phyloP scores from a whole-genome alignment of 106 monocot species.

The Dendrobium nobile region DNA sequence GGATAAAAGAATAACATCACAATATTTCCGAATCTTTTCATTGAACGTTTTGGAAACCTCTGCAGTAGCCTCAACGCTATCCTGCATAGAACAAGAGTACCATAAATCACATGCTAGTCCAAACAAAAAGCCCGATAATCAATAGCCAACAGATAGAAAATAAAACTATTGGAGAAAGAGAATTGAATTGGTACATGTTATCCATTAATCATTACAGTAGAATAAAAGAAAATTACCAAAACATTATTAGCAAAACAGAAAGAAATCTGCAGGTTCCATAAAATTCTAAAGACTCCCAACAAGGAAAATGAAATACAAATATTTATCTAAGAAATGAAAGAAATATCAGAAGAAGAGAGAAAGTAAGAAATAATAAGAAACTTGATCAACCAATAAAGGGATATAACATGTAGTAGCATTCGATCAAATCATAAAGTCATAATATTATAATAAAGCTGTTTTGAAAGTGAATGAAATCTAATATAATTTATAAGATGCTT shows the following conservation, averaged over 20 bases:
- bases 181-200: not conserved
- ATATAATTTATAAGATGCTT: no score
- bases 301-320: not conserved
- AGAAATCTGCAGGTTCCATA: no score
- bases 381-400: not conserved
- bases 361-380: not conserved
- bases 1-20: slow-evolving; percentile 90
- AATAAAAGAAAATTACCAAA: not conserved
- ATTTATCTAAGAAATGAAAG: not conserved
- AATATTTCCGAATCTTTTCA: slow-evolving; percentile 88
- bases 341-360: not conserved
- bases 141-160: not conserved
- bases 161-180: not conserved
- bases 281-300: no score
- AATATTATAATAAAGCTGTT: not conserved
- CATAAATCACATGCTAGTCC: not conserved
- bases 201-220: not conserved
- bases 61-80: slow-evolving; percentile 92
- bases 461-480: not conserved
- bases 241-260: not conserved
- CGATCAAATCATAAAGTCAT: not conserved
- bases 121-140: not conserved
- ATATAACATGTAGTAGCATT: not conserved
- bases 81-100: slow-evolving; percentile 33
- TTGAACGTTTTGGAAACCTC: slow-evolving; percentile 95